Conservation (phyloP, 345 rosid species). For the Sonneratia caseolaris region DNA sequence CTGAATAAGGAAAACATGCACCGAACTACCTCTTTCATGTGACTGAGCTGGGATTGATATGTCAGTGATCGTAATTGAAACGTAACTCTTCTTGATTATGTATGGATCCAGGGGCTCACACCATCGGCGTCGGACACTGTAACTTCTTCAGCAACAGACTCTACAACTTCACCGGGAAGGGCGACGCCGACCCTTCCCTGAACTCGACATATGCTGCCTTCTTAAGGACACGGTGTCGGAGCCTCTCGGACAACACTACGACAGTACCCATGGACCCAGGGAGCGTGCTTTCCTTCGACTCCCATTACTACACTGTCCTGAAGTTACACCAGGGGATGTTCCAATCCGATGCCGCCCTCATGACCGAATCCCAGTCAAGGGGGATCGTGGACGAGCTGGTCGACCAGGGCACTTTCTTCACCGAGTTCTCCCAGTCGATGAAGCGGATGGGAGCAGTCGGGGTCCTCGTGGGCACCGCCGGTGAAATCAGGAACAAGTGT, state of each 20-base stretch:
- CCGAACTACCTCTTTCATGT: no score
- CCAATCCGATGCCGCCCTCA: conserved; percentile 24
- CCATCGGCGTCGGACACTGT: conserved; percentile 30
- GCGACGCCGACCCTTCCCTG: conserved; percentile 23
- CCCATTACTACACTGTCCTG: conserved; percentile 16
- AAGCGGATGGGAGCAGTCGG: conserved; percentile 6
- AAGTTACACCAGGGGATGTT: conserved; percentile 19
- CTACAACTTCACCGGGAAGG: conserved; percentile 36
- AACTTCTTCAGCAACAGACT: conserved; percentile 23
- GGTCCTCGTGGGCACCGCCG: conserved; percentile 10
- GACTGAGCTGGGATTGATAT: no score
- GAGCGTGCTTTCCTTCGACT: conserved; percentile 13
- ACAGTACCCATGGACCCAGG: conserved; percentile 14
- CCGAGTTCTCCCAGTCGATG: conserved; percentile 8
- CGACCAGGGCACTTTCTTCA: not conserved
- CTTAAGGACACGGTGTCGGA: conserved; percentile 15
- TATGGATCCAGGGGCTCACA: conserved; percentile 17
- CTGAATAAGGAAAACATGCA: no score
- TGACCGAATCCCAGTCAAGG: conserved; percentile 12
- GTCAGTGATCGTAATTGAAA: no score
- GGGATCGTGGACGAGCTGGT: conserved; percentile 14
- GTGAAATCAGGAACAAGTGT: conserved; percentile 8
- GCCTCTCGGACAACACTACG: conserved; percentile 12
- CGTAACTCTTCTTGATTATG: no score
- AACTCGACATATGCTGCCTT: conserved; percentile 19